Conservation (phyloP, 139 green algal species). For the Astrephomene gubernaculifera region DNA sequence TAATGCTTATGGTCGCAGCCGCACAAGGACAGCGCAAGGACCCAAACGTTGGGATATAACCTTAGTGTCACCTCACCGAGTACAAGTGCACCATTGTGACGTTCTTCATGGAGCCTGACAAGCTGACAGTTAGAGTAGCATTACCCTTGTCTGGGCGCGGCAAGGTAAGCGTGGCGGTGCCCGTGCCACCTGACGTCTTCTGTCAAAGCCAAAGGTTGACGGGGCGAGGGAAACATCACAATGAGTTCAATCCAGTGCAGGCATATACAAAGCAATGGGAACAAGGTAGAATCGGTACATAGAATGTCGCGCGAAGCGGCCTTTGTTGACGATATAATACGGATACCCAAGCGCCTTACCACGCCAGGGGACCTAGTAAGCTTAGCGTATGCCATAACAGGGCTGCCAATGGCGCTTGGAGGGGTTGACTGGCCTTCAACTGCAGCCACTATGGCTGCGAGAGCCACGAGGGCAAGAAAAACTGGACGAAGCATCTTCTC, state of each 20-base stretch:
- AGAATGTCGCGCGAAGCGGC: not conserved
- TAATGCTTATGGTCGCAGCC: no score
- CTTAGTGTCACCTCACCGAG: not conserved
- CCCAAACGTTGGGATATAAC: not conserved
- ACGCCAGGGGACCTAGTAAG: no score
- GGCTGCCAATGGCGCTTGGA: not conserved
- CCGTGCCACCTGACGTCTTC: not conserved
- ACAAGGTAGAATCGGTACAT: not conserved
- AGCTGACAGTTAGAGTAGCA: not conserved
- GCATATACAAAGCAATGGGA: not conserved
- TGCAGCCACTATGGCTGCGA: not conserved
- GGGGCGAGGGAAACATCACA: not conserved
- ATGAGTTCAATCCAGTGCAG: not conserved
- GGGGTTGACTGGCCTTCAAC: not conserved
- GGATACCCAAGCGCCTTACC: not conserved
- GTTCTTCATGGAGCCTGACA: not conserved
- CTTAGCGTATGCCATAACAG: no score
- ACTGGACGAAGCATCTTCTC: no score
- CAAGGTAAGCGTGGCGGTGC: not conserved
- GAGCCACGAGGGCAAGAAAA: no score
- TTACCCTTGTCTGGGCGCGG: constrained; percentile 10
- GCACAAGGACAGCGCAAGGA: not conserved
- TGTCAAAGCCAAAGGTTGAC: not conserved
- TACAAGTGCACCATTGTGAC: constrained; percentile 27
- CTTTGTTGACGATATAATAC: not conserved